Conservation (phyloP, 225 moss, liverwort and hornwort species). For the Marchantia paleacea region DNA sequence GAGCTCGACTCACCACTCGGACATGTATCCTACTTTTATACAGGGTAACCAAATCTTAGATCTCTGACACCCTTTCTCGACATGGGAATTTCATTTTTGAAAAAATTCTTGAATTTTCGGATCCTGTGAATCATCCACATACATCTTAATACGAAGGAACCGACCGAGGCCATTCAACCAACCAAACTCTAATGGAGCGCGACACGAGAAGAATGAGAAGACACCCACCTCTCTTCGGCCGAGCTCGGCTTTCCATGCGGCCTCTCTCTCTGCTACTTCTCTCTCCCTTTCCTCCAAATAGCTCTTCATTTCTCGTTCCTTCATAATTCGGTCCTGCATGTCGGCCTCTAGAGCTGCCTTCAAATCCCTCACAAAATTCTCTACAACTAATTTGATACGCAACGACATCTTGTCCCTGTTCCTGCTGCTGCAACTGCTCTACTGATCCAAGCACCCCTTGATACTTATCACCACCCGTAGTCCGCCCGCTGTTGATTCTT, state of each 20-base stretch:
- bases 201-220: not conserved
- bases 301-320: constrained; percentile 97
- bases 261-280: constrained; percentile 94
- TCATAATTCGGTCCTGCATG: constrained; percentile 97
- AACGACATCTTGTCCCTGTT: constrained; percentile 59
- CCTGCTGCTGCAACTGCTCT: not conserved
- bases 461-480: constrained; percentile 1
- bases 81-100: too few relatives aligned
- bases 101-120: too few relatives aligned
- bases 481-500: not conserved
- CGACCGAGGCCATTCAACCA: too few relatives aligned
- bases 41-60: too few relatives aligned
- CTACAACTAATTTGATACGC: constrained; percentile 90
- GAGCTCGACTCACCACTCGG: too few relatives aligned
- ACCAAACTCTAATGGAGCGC: not conserved
- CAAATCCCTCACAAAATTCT: constrained; percentile 86
- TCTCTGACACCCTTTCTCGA: too few relatives aligned
- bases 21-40: too few relatives aligned
- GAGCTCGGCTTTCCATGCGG: constrained; percentile 95
- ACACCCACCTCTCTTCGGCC: constrained; percentile 72
- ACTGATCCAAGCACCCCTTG: not conserved
- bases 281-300: constrained; percentile 97
- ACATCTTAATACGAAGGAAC: too few relatives aligned
- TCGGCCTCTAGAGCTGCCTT: constrained; percentile 91
- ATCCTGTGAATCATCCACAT: too few relatives aligned